Percentiles rank a stretch among this genome's conserved stretches.
Conservation (phyloP, 805 yeast species). For the Wickerhamomyces bovis region DNA sequence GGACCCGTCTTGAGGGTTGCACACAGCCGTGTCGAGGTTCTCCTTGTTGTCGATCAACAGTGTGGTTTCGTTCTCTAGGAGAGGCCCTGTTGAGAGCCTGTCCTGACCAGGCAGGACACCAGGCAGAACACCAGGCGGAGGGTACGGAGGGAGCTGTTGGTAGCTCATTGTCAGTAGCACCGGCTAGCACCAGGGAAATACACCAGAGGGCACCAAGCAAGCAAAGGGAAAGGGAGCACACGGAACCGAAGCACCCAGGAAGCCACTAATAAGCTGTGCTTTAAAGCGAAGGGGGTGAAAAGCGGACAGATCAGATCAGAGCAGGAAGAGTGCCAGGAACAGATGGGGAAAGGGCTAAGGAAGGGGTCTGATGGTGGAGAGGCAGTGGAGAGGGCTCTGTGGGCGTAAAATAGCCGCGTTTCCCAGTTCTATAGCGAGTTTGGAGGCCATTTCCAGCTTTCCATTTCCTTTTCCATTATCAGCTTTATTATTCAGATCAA, state of each 20-base stretch:
- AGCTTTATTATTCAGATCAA: not conserved
- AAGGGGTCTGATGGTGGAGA: not conserved
- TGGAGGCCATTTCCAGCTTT: not conserved
- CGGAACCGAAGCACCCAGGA: not conserved
- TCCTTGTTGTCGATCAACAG: not conserved
- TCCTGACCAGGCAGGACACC: not conserved
- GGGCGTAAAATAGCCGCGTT: too few relatives aligned
- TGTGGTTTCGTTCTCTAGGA: not conserved
- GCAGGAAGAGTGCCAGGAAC: too few relatives aligned
- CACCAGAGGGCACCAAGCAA: too few relatives aligned
- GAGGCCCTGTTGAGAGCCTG: not conserved
- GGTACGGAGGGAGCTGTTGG: not conserved
- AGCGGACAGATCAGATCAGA: not conserved
- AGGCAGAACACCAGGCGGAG: not conserved
- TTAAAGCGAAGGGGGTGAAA: not conserved
- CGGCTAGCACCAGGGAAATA: not conserved
- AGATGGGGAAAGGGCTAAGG: too few relatives aligned
- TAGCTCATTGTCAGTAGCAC: not conserved
- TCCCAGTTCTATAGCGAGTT: not conserved
- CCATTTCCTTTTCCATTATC: not conserved
- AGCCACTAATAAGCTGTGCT: not conserved
- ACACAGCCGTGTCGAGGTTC: not conserved
- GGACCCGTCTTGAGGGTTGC: not conserved
- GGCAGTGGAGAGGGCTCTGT: too few relatives aligned
- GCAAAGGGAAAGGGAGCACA: too few relatives aligned